A percentile compares a stretch with the other conserved stretches of the same genome.
phyloP scores from a whole-genome alignment of 2,329 filamentous ascomycete species.

The Cladosporium colombiae region DNA sequence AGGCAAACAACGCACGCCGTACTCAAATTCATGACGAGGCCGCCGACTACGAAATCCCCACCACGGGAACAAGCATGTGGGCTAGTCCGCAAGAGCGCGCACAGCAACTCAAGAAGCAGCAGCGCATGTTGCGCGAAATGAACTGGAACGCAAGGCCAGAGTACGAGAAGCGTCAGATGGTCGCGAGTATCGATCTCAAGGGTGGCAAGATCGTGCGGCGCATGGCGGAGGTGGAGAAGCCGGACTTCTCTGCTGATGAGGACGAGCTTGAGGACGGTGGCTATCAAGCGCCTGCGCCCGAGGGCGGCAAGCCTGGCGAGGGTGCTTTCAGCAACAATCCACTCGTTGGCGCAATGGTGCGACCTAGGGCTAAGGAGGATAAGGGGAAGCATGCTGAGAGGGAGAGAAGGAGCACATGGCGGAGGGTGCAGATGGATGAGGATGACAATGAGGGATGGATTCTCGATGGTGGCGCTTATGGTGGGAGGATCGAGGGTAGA shows the following conservation, averaged over 20 bases:
- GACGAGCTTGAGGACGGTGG: conserved; percentile 24
- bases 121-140: conserved; percentile 78
- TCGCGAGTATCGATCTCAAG: conserved; percentile 81
- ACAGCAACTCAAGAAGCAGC: conserved; percentile 79
- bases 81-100: conserved; percentile 80
- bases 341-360: conserved; percentile 64
- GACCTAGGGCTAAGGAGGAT: conserved; percentile 57
- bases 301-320: conserved; percentile 23
- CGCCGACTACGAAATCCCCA: conserved; percentile 67
- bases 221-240: conserved; percentile 62
- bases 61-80: conserved; percentile 71
- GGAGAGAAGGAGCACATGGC: conserved; percentile 47
- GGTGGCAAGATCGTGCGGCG: conserved; percentile 74
- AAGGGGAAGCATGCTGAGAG: conserved; percentile 55
- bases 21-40: conserved; percentile 88
- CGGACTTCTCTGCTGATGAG: conserved; percentile 52
- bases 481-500: conserved; percentile 35
- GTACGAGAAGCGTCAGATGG: conserved; percentile 83
- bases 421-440: conserved; percentile 54
- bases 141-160: conserved; percentile 83
- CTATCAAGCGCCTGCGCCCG: conserved; percentile 34
- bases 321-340: conserved; percentile 71
- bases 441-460: conserved; percentile 58
- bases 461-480: conserved; percentile 53
- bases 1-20: conserved; percentile 79